These are phyloP conservation scores for Magnolia kwangsiensis DNA, from an alignment of 164 flowering plant genomes.

Conservation along the genomic window DNA sequence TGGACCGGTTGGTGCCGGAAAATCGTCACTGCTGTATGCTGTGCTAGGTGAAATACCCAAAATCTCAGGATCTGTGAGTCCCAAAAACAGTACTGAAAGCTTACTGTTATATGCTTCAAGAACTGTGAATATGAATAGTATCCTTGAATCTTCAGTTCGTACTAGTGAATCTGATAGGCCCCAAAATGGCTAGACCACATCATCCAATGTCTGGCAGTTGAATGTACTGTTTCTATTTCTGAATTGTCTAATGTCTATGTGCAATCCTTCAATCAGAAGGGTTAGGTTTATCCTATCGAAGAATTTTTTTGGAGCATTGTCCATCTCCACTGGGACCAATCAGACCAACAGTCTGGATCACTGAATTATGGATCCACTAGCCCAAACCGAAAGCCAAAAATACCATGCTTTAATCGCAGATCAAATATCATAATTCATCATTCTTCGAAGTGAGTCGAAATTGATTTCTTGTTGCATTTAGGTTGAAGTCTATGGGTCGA, in stretches of 20 bases:
- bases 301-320: too few species aligned
- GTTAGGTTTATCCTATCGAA: too few species aligned
- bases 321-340: neutral
- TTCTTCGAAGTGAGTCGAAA: neutral
- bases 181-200: too few species aligned
- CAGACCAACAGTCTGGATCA: neutral
- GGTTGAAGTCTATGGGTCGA: constrained; percentile 64
- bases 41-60: constrained; percentile 81
- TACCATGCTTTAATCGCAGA: neutral
- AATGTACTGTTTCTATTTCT: too few species aligned
- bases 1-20: constrained; percentile 92
- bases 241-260: too few species aligned
- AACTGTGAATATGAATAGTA: neutral
- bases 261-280: too few species aligned
- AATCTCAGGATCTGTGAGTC: constrained; percentile 68
- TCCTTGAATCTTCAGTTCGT: neutral
- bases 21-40: constrained; percentile 71
- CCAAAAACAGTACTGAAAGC: neutral
- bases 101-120: neutral
- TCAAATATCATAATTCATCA: neutral
- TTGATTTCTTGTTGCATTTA: constrained; percentile 14
- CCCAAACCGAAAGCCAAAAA: neutral
- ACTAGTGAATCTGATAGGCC: neutral
- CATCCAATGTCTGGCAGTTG: too few species aligned
- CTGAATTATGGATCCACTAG: neutral